Evolutionary conservation across 1,284 basidiomycete genomes (phyloP), one percentile per base, ranked within the genome.

Genomic region (Ustilago hordei): DNA sequence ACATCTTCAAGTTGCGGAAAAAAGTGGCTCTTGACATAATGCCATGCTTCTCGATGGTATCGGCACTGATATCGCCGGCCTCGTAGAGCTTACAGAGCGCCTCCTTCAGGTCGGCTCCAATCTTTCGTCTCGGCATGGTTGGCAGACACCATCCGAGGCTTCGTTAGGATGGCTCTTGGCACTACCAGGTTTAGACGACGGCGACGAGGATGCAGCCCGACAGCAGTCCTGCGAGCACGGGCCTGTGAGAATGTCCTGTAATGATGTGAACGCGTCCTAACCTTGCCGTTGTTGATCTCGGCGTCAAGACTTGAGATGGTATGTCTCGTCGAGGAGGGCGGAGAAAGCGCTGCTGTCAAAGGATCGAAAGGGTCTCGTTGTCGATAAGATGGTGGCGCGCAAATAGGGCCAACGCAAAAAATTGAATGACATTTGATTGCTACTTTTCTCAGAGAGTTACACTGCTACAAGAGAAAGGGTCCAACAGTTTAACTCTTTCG

Each of bases 401-500:
- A 3, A n/a, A 23, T 8, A 9, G 31, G 31, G 69, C 67, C 61
- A 69, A 59, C 12, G 45, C 0, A 15, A 13, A 45, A 55, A 62
- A 72, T 73, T 77, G 69, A 77, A 65, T 77, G 75, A 73, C 38
- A 77, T 77, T 77, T 77, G 69, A 77, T 60, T 77, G 69, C 57
- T 55, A 75, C 73, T 50, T 12, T 13, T 13, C 28, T 13, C n/a
- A 23, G 19, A 48, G 31, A 50, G 31, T 31, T 13, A 28, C 4
- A 28, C 23, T 28, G 23, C 23, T 28, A 3, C 23, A 28, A 28
- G 13, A 50, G 28, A 32, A 50, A 50, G 48, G 48, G 48, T 50
- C 48, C 48, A 50, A 50, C 8, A 55, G 8, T 35, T 19, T 56
- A 28, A 28, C 43, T 60, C 64, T 19, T 11, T 64, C 65, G 60